phyloP scores from a whole-genome alignment of 2,329 filamentous ascomycete species.

The Ilyonectria mors-panacis region DNA sequence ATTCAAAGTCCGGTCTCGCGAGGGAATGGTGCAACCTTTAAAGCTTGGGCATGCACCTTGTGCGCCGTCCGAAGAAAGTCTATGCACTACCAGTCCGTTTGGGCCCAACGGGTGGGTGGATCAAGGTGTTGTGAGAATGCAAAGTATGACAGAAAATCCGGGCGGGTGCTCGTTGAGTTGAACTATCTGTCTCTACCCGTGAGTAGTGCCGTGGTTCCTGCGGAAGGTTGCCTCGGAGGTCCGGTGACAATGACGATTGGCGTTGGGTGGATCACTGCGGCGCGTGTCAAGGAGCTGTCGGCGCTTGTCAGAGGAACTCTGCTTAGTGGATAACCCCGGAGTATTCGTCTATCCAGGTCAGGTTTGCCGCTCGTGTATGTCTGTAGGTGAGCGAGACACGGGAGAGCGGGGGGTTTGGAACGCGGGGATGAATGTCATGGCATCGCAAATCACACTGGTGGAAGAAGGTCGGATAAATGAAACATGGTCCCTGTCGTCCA shows the following conservation, averaged over 20 bases:
- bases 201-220: conserved; percentile 11
- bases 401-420: neutral
- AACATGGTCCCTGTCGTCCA: neutral
- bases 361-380: neutral
- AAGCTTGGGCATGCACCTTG: neutral
- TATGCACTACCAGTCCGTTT: neutral
- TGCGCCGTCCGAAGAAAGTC: neutral
- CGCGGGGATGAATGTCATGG: neutral
- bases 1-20: neutral
- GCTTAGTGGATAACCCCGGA: conserved; percentile 27
- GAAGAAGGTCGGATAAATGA: neutral
- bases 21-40: conserved; percentile 13
- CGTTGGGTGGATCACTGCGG: conserved; percentile 16
- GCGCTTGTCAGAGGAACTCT: conserved; percentile 7
- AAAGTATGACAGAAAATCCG: conserved; percentile 5
- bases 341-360: conserved; percentile 24
- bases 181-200: conserved; percentile 2
- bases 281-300: neutral
- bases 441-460: neutral
- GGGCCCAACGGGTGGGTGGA: neutral
- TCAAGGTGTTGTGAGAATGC: neutral
- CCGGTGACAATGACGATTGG: conserved; percentile 28
- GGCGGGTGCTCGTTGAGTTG: neutral
- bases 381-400: conserved; percentile 1
- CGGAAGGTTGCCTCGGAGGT: conserved; percentile 18